A percentile compares a stretch with the other conserved stretches of the same genome.
Evolutionary conservation across 1,139 yeast species (phyloP).

Genomic region (Geotrichum aggregatum): DNA sequence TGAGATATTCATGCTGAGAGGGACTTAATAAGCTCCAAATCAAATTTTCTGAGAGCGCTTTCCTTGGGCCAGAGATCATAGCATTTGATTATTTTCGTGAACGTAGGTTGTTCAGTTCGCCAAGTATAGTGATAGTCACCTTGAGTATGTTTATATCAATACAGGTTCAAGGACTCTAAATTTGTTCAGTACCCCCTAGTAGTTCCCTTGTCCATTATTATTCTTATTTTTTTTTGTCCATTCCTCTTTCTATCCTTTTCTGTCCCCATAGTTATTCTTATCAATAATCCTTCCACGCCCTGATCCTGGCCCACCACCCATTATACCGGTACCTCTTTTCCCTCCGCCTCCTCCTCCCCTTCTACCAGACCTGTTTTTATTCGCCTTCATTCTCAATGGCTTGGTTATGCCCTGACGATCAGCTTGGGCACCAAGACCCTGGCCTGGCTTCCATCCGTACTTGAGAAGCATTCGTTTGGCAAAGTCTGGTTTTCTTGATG

Average conservation of each 20-base stretch:
- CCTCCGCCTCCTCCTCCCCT: not conserved
- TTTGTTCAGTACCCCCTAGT: too few relatives aligned
- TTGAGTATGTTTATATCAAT: too few relatives aligned
- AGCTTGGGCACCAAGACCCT: conserved; percentile 23
- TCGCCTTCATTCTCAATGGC: conserved; percentile 23
- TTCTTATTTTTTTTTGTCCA: not conserved
- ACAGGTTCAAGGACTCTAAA: too few relatives aligned
- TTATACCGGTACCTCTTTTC: conserved; percentile 21
- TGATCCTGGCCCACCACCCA: conserved; percentile 9
- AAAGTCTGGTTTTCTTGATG: conserved; percentile 7
- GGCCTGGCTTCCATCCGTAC: conserved; percentile 29
- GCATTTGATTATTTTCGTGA: too few relatives aligned
- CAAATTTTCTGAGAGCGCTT: too few relatives aligned
- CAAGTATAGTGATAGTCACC: too few relatives aligned
- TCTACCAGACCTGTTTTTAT: conserved; percentile 10
- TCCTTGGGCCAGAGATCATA: too few relatives aligned
- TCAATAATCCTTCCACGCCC: conserved; percentile 27
- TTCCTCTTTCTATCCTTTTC: not conserved
- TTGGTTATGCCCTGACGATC: conserved; percentile 26
- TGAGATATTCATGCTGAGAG: too few relatives aligned
- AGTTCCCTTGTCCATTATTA: not conserved
- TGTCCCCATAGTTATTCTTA: conserved; percentile 10
- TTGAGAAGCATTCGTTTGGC: conserved; percentile 25
- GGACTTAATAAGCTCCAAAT: too few relatives aligned
- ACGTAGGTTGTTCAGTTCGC: too few relatives aligned